Percentiles rank a stretch among this genome's conserved stretches.
Evolutionary conservation across 805 yeast genomes (phyloP).

Genomic region (Lachancea fermentati): DNA sequence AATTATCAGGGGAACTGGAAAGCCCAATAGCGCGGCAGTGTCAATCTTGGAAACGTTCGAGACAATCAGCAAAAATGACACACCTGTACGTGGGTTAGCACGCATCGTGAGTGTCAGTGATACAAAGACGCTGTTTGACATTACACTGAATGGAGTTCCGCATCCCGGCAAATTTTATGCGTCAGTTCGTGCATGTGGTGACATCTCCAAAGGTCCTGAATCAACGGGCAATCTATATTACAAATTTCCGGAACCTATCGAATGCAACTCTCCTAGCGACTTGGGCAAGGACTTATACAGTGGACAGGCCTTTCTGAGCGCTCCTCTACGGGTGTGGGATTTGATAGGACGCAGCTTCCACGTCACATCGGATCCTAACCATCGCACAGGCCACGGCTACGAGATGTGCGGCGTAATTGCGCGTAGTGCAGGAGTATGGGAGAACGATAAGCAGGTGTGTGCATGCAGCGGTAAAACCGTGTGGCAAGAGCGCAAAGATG

Average conservation of each 20-base stretch:
- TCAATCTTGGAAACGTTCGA: slow-evolving; percentile 76
- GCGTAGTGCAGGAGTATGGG: slow-evolving; percentile 96
- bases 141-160: slow-evolving; percentile 66
- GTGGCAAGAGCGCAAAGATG: slow-evolving; percentile 91
- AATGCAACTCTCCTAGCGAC: slow-evolving; percentile 33
- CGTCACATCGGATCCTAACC: slow-evolving; percentile 22
- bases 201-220: slow-evolving; percentile 67
- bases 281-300: slow-evolving; percentile 31
- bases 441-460: slow-evolving; percentile 87
- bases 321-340: slow-evolving; percentile 45
- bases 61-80: slow-evolving; percentile 35
- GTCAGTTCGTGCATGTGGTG: slow-evolving; percentile 63
- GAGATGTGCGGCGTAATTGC: slow-evolving; percentile 80
- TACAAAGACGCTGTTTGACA: slow-evolving; percentile 57
- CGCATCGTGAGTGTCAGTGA: slow-evolving; percentile 67
- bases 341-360: slow-evolving; percentile 62
- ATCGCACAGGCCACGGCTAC: slow-evolving; percentile 27
- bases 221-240: slow-evolving; percentile 53
- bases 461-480: slow-evolving; percentile 92
- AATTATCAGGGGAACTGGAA: slow-evolving; percentile 86
- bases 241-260: slow-evolving; percentile 28
- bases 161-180: slow-evolving; percentile 64
- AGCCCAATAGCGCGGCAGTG: slow-evolving; percentile 84
- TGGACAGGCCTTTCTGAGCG: slow-evolving; percentile 43
- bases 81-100: slow-evolving; percentile 81